Percentiles rank a stretch among this genome's conserved stretches.
Evolutionary conservation across 371 early-diverging fungal genomes (phyloP).

Genomic region (Syncephalastrum racemosum): DNA sequence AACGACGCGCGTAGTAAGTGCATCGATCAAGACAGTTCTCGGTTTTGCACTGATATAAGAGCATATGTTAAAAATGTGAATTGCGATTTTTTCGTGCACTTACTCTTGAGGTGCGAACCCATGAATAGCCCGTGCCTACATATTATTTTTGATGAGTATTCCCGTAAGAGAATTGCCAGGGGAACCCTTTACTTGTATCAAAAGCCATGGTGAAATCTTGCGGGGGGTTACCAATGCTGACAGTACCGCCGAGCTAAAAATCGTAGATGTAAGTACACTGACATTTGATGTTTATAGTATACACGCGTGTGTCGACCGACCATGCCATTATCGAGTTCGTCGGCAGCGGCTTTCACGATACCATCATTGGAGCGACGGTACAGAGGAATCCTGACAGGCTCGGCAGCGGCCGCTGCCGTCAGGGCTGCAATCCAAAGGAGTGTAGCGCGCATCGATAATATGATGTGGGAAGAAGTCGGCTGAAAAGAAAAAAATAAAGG

Average conservation of each 20-base stretch:
- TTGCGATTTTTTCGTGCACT: slow-evolving; percentile 4
- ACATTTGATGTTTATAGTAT: neutral
- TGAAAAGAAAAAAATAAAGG: neutral
- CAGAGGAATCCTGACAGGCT: slow-evolving; percentile 22
- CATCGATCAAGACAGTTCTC: slow-evolving; percentile 32
- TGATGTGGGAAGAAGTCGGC: neutral
- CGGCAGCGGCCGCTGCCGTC: slow-evolving; percentile 6
- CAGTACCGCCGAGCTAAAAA: slow-evolving; percentile 43
- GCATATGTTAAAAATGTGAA: slow-evolving; percentile 1
- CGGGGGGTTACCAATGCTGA: slow-evolving; percentile 41
- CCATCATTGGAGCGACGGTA: slow-evolving; percentile 19
- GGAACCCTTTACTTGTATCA: slow-evolving; percentile 39
- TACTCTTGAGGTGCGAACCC: slow-evolving; percentile 48
- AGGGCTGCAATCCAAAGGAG: slow-evolving; percentile 12
- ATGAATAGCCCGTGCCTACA: slow-evolving; percentile 36
- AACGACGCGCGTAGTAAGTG: slow-evolving; percentile 40
- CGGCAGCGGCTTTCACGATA: slow-evolving; percentile 17
- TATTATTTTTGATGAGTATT: slow-evolving; percentile 21
- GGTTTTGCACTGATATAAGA: slow-evolving; percentile 11
- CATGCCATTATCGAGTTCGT: slow-evolving; percentile 23
- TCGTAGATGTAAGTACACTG: neutral
- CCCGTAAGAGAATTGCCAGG: too few species aligned
- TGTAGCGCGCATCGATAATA: slow-evolving; percentile 12
- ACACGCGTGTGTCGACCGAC: slow-evolving; percentile 2
- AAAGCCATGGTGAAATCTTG: slow-evolving; percentile 47